Evolutionary conservation across 176 grass and related monocot genomes (phyloP).

Genomic region (barley (Hordeum vulgare)): MorexV3_pseudomolecules_assembly NC_058524.1:76738556-76739055

Average conservation of each 20-base stretch:
- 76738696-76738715: slow-evolving; percentile 18
- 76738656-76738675: too few species aligned
- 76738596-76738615: too few species aligned
- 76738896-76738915: slow-evolving; percentile 34
- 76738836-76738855: slow-evolving; percentile 76
- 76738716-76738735: background rate
- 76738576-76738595: too few species aligned
- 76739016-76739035: slow-evolving; percentile 60
- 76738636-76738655: too few species aligned
- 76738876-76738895: too few species aligned
- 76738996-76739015: slow-evolving; percentile 95
- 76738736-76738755: too few species aligned
- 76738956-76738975: slow-evolving; percentile 50
- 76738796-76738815: slow-evolving; percentile 27
- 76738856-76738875: slow-evolving; percentile 75
- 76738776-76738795: background rate
- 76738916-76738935: slow-evolving; percentile 50
- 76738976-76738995: slow-evolving; percentile 62
- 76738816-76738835: slow-evolving; percentile 20
- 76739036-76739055: slow-evolving; percentile 86
- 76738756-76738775: background rate
- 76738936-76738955: slow-evolving; percentile 39
- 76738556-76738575: too few species aligned
- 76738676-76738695: too few species aligned
- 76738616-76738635: too few species aligned